Evolutionary conservation across 495 filamentous ascomycete species (phyloP).

Genomic region (Podospora pseudoanserina): DNA sequence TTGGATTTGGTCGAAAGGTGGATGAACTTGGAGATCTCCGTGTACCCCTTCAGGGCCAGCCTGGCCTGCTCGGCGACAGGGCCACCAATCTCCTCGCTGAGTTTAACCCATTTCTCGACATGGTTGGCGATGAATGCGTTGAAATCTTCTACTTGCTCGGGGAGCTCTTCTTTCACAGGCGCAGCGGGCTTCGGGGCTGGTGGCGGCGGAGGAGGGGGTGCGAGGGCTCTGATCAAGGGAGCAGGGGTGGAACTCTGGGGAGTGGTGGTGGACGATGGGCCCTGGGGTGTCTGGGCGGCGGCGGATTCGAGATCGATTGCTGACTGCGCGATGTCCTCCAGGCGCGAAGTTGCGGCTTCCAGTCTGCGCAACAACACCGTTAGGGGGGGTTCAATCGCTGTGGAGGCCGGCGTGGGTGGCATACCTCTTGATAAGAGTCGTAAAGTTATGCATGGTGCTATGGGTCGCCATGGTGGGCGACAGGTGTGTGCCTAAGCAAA

Average conservation of each 20-base stretch:
- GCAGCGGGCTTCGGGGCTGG: slow-evolving; percentile 33
- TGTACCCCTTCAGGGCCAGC: slow-evolving; percentile 55
- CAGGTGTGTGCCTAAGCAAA: not conserved
- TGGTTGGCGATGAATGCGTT: slow-evolving; percentile 72
- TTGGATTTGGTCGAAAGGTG: slow-evolving; percentile 85
- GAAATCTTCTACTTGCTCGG: slow-evolving; percentile 77
- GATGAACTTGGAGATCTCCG: slow-evolving; percentile 80
- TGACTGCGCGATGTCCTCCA: slow-evolving; percentile 90
- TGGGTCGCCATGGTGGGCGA: slow-evolving; percentile 47
- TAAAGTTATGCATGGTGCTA: slow-evolving; percentile 86
- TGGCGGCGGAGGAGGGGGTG: slow-evolving; percentile 19
- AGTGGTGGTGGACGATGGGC: slow-evolving; percentile 12
- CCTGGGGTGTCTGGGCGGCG: slow-evolving; percentile 29
- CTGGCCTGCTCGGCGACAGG: slow-evolving; percentile 69
- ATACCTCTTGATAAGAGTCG: slow-evolving; percentile 97
- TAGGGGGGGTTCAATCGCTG: slow-evolving; percentile 23
- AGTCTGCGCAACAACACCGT: slow-evolving; percentile 59
- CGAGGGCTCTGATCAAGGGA: slow-evolving; percentile 30
- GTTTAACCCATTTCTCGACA: slow-evolving; percentile 71
- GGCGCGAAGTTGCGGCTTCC: slow-evolving; percentile 91
- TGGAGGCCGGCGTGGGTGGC: slow-evolving; percentile 20
- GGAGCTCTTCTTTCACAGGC: slow-evolving; percentile 56
- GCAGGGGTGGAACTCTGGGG: slow-evolving; percentile 20
- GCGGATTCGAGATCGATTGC: slow-evolving; percentile 56
- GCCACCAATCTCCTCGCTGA: slow-evolving; percentile 73